Evolutionary conservation across 2,329 filamentous ascomycete genomes (phyloP), one percentile per base, ranked within the genome.

Genomic region (Clarireedia homoeocarpa): DNA sequence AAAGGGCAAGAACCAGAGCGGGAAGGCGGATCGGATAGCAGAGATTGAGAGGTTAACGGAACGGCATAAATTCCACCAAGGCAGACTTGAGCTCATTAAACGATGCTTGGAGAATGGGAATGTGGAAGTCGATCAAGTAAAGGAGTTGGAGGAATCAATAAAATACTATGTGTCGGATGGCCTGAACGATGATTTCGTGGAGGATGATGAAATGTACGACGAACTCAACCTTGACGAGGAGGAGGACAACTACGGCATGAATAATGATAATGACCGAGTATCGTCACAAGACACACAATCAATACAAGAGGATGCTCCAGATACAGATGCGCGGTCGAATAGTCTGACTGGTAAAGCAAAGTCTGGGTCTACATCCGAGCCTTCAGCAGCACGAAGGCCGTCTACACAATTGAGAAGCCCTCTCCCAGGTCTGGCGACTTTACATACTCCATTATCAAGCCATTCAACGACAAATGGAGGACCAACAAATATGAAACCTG

Each of bases 271-370:
- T 71, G 94, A 97, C 73, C 85, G 85, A 67, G 84, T 88, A 59
- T 97, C 92, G n/a, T 96, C 92, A 58, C 91, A 97, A 74, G 94
- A 99, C 71, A 83, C 88, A 27, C 90, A 95, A 69, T 97, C 94
- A 51, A 78, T 95, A 76, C 89, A 91, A 66, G 92, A 96, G 59
- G 92, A 97, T 39, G 71, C 80, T 40, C 75, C 78, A 17, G 90
- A 95, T 53, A 67, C 69, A 59, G 84, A 81, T 64, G 71, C 66
- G 66, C 74, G 71, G 61, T 68, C 73, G 17, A 68, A 67, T 59
- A 76, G 74, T 64, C 72, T 79, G 64, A 70, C 75, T 9, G 63
- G 71, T 34, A 82, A 79, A 62, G 63, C 72, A 39, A 82, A 79
- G 63, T 72, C 78, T 55, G 77, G 79, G 60, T 74, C 78, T 24